Percentiles rank a stretch among this genome's conserved stretches.
These are phyloP conservation scores for Claviceps cyperi DNA, from an alignment of 2,329 filamentous ascomycete genomes.

Conservation along the genomic window DNA sequence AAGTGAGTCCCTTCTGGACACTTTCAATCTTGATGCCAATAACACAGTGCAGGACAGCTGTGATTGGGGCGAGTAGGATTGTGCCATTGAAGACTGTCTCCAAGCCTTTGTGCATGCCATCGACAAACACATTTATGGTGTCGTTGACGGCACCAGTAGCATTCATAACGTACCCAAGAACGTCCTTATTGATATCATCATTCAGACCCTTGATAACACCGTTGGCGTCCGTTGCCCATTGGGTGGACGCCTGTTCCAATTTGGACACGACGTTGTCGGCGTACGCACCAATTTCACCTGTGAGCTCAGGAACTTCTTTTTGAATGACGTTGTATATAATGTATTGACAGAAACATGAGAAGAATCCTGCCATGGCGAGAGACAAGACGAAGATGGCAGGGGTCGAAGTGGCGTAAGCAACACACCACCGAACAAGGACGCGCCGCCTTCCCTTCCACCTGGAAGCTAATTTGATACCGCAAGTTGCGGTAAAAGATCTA, in stretches of 20 bases:
- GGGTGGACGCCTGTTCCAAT: constrained; percentile 56
- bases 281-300: constrained; percentile 62
- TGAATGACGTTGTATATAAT: constrained; percentile 61
- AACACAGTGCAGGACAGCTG: constrained; percentile 73
- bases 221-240: constrained; percentile 70
- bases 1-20: constrained; percentile 80
- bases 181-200: constrained; percentile 63
- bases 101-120: constrained; percentile 60
- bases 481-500: constrained; percentile 57
- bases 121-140: constrained; percentile 70
- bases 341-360: constrained; percentile 71
- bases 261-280: constrained; percentile 61
- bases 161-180: constrained; percentile 77
- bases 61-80: constrained; percentile 61
- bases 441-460: constrained; percentile 52
- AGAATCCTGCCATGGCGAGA: constrained; percentile 66
- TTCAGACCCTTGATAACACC: constrained; percentile 56
- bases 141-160: constrained; percentile 71
- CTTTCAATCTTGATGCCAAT: constrained; percentile 73
- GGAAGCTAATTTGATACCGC: constrained; percentile 56
- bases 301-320: constrained; percentile 61
- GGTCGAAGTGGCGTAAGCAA: constrained; percentile 76
- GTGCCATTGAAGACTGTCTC: constrained; percentile 71
- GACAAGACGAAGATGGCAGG: constrained; percentile 77
- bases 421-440: constrained; percentile 64